Percentiles rank a stretch among this genome's conserved stretches.
Evolutionary conservation across 768 basidiomycete genomes (phyloP).

Genomic region (Lactarius akahatsu): DNA sequence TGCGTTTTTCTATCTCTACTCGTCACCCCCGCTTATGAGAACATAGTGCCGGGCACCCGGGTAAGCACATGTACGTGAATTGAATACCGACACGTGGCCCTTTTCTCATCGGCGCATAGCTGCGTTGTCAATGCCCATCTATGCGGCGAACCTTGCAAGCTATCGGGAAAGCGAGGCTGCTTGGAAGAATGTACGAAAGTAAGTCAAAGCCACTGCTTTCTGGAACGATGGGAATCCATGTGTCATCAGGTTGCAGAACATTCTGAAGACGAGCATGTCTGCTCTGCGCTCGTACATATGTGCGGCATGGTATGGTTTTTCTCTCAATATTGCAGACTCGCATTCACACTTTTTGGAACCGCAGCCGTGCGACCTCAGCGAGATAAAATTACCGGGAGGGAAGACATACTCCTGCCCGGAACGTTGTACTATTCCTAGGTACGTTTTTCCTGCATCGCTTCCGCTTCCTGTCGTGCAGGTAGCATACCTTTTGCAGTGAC

Average conservation of each 20-base stretch:
- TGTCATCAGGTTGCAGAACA: constrained; percentile 47
- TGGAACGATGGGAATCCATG: not conserved
- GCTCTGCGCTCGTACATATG: constrained; percentile 51
- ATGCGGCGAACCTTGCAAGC: constrained; percentile 51
- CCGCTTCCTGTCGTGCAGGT: not conserved
- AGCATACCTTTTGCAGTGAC: constrained; percentile 34
- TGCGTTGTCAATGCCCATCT: constrained; percentile 51
- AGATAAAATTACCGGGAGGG: not conserved
- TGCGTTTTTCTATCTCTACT: constrained; percentile 34
- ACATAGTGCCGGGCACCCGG: constrained; percentile 55
- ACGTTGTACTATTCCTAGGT: not conserved
- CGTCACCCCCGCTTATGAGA: not conserved
- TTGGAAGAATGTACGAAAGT: constrained; percentile 53
- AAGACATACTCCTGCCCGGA: constrained; percentile 7
- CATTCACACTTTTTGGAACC: not conserved
- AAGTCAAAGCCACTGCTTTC: not conserved
- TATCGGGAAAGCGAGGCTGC: constrained; percentile 50
- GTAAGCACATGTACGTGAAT: constrained; percentile 51
- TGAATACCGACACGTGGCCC: not conserved
- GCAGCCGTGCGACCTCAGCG: constrained; percentile 16
- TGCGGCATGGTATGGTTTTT: constrained; percentile 48
- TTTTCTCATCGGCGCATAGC: constrained; percentile 48
- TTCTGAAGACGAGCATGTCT: constrained; percentile 48
- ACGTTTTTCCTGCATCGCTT: not conserved
- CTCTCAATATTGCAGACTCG: not conserved